Evolutionary conservation across 164 flowering plant species (phyloP).

Genomic region (Chimonanthus praecox): DNA sequence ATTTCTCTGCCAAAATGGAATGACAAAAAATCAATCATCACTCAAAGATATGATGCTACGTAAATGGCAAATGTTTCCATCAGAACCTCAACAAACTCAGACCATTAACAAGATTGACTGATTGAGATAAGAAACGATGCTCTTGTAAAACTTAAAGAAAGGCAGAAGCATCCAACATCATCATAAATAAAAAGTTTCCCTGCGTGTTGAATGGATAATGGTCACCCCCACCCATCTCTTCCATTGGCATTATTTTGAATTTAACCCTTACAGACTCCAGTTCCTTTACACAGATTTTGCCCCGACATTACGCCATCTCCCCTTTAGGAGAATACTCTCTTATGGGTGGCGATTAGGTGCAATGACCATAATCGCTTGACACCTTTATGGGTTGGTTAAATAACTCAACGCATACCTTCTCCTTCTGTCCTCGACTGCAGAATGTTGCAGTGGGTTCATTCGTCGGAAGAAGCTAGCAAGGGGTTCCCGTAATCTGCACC

Average conservation of each 20-base stretch:
- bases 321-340: not conserved
- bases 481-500: not conserved
- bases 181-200: not conserved
- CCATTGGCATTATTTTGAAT: not conserved
- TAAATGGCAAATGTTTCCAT: no score
- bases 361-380: not conserved
- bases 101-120: no score
- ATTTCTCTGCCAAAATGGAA: no score
- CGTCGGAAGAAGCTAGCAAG: not conserved
- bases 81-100: no score
- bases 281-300: conserved; percentile 1
- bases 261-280: conserved; percentile 1
- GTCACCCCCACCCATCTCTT: conserved; percentile 2
- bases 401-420: not conserved
- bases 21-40: no score
- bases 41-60: no score
- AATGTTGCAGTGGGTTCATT: not conserved
- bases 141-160: not conserved
- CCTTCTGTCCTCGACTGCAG: conserved; percentile 2
- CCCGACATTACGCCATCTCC: not conserved
- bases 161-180: not conserved
- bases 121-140: not conserved
- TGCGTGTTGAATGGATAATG: not conserved
- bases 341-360: not conserved
- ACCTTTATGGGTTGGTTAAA: conserved; percentile 1